Conservation (phyloP, 164 flowering plant species). For the Stephania yunnanensis region DNA sequence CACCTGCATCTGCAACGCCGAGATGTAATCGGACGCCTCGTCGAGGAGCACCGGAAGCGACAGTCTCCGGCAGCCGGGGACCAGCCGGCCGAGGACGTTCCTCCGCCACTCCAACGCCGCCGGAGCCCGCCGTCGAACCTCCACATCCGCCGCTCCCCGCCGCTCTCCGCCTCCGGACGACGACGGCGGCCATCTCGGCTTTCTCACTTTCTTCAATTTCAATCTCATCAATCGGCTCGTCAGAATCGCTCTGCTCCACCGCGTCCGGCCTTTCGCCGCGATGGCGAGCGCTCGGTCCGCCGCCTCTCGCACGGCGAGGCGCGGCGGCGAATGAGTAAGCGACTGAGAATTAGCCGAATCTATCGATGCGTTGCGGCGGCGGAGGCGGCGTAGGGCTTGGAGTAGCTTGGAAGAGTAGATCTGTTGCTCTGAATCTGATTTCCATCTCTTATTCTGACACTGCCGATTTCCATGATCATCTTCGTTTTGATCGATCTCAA, state of each 20-base stretch:
- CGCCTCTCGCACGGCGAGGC: slow-evolving; percentile 51
- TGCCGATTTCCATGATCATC: background rate
- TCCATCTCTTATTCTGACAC: slow-evolving; percentile 20
- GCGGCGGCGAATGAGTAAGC: slow-evolving; percentile 19
- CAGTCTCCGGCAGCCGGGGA: slow-evolving; percentile 69
- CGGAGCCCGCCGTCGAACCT: slow-evolving; percentile 21
- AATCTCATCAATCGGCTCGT: slow-evolving; percentile 34
- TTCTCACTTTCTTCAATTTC: slow-evolving; percentile 34
- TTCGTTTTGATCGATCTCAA: background rate
- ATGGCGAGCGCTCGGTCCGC: slow-evolving; percentile 58
- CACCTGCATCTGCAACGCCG: slow-evolving; percentile 75
- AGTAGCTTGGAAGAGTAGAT: slow-evolving; percentile 57
- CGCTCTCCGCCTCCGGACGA: slow-evolving; percentile 12
- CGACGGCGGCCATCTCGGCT: slow-evolving; percentile 8
- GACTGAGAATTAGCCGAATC: slow-evolving; percentile 5
- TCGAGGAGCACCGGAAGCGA: slow-evolving; percentile 55
- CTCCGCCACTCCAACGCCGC: slow-evolving; percentile 48
- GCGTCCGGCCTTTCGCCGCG: slow-evolving; percentile 51
- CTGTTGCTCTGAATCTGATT: slow-evolving; percentile 35
- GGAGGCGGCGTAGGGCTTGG: slow-evolving; percentile 42
- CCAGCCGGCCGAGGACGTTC: slow-evolving; percentile 50
- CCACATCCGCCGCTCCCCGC: slow-evolving; percentile 29
- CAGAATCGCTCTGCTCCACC: slow-evolving; percentile 81
- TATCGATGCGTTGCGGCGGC: slow-evolving; percentile 14
- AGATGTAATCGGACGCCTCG: slow-evolving; percentile 61